A percentile compares a stretch with the other conserved stretches of the same genome.
Conservation (phyloP, 805 yeast genomes). For the Kurtzmaniella fragi region DNA sequence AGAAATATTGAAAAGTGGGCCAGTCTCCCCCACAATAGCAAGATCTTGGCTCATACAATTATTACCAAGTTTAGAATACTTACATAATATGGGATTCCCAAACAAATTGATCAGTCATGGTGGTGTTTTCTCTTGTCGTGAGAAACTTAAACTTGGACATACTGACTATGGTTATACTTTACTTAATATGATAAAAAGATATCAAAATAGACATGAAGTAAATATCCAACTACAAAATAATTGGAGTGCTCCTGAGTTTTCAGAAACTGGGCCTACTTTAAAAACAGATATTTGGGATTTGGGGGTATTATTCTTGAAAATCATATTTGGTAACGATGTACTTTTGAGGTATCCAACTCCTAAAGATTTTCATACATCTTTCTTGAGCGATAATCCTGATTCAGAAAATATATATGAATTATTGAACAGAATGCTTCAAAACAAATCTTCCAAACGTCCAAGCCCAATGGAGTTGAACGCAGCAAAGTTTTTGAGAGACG, state of each 20-base stretch:
- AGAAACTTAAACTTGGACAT: constrained; percentile 49
- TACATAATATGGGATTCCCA: constrained; percentile 80
- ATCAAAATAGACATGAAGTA: constrained; percentile 12
- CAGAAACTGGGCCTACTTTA: constrained; percentile 48
- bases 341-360: constrained; percentile 56
- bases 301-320: constrained; percentile 61
- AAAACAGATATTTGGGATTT: constrained; percentile 93
- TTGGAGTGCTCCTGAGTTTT: constrained; percentile 83
- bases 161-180: constrained; percentile 44
- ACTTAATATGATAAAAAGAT: constrained; percentile 20
- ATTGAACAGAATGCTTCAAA: constrained; percentile 58
- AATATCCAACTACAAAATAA: constrained; percentile 1
- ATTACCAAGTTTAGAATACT: constrained; percentile 74
- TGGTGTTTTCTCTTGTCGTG: constrained; percentile 21
- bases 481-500: constrained; percentile 73
- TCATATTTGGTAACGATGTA: constrained; percentile 47
- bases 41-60: constrained; percentile 86
- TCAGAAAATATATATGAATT: constrained; percentile 70
- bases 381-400: constrained; percentile 37
- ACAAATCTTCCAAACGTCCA: constrained; percentile 64
- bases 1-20: too few species aligned
- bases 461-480: constrained; percentile 84
- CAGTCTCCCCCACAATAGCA: constrained; percentile 29
- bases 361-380: constrained; percentile 28
- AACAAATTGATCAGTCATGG: constrained; percentile 66